Conservation (phyloP, 1,139 yeast genomes). For the Candida labiduridarum region DNA sequence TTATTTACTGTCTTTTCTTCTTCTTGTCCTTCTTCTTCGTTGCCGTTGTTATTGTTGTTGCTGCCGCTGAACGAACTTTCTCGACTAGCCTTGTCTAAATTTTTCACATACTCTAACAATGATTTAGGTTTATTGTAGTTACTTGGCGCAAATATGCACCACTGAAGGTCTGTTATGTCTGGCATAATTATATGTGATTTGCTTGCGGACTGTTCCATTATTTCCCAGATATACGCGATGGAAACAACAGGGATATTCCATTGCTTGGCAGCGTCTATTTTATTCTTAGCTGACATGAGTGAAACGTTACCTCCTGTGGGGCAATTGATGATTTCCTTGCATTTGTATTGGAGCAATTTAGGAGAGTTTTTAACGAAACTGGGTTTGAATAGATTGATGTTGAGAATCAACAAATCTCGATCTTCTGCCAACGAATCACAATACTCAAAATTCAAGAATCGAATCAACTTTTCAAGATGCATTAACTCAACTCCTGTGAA, state of each 20-base stretch:
- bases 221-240: slow-evolving; percentile 54
- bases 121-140: slow-evolving; percentile 25
- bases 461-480: slow-evolving; percentile 68
- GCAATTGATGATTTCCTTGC: slow-evolving; percentile 36
- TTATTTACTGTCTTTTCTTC: neutral
- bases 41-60: slow-evolving; percentile 4
- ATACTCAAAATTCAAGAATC: slow-evolving; percentile 52
- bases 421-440: slow-evolving; percentile 54
- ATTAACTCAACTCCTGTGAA: slow-evolving; percentile 80
- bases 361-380: slow-evolving; percentile 42
- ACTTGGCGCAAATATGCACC: slow-evolving; percentile 57
- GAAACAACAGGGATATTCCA: slow-evolving; percentile 63
- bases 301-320: slow-evolving; percentile 37
- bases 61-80: slow-evolving; percentile 6
- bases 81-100: slow-evolving; percentile 11
- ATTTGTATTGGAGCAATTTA: slow-evolving; percentile 37
- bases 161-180: slow-evolving; percentile 39
- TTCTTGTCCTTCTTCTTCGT: slow-evolving; percentile 2
- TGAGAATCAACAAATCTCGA: slow-evolving; percentile 66
- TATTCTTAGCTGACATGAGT: slow-evolving; percentile 49
- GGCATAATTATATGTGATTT: slow-evolving; percentile 27
- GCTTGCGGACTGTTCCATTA: slow-evolving; percentile 23
- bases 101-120: slow-evolving; percentile 35
- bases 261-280: slow-evolving; percentile 56
- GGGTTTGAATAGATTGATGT: slow-evolving; percentile 51